Conservation (phyloP, 2,329 filamentous ascomycete genomes). For the Aspergillus sp. region DNA sequence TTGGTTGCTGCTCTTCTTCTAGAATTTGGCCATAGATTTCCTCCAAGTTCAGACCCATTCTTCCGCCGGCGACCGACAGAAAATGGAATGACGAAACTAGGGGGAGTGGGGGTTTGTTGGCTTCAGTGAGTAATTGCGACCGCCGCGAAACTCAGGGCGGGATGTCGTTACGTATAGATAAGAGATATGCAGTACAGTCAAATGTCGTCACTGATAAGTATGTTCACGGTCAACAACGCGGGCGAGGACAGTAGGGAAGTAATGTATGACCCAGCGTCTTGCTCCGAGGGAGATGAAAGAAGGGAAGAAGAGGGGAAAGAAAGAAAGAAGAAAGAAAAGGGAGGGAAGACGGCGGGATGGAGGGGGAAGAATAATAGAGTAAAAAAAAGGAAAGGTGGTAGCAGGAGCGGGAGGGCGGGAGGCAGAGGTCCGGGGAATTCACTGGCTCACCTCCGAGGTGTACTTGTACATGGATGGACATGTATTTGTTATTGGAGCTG, state of each 20-base stretch:
- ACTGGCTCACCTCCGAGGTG: constrained; percentile 6
- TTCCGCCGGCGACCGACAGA: constrained; percentile 46
- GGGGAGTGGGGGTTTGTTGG: constrained; percentile 12
- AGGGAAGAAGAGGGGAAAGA: neutral
- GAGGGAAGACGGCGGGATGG: constrained; percentile 13
- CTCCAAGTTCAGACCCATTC: constrained; percentile 52
- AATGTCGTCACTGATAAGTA: constrained; percentile 26
- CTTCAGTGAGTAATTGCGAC: constrained; percentile 17
- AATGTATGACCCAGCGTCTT: constrained; percentile 24
- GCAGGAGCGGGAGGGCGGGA: constrained; percentile 21
- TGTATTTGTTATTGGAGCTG: constrained; percentile 9
- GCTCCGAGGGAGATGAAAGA: constrained; percentile 8
- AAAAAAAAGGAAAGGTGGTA: constrained; percentile 13
- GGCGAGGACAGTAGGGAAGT: constrained; percentile 14
- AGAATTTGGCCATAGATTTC: constrained; percentile 49
- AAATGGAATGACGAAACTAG: constrained; percentile 29
- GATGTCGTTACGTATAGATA: constrained; percentile 16
- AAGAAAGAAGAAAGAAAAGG: constrained; percentile 6
- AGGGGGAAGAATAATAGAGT: constrained; percentile 15
- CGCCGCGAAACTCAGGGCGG: constrained; percentile 17
- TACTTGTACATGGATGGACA: constrained; percentile 5
- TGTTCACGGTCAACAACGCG: constrained; percentile 20
- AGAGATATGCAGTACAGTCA: constrained; percentile 1
- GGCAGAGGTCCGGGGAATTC: constrained; percentile 24
- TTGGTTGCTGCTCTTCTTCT: constrained; percentile 43